Percentiles rank a stretch among this genome's conserved stretches.
phyloP scores from a whole-genome alignment of 2,329 filamentous ascomycete genomes.

The Colletotrichum truncatum region DNA sequence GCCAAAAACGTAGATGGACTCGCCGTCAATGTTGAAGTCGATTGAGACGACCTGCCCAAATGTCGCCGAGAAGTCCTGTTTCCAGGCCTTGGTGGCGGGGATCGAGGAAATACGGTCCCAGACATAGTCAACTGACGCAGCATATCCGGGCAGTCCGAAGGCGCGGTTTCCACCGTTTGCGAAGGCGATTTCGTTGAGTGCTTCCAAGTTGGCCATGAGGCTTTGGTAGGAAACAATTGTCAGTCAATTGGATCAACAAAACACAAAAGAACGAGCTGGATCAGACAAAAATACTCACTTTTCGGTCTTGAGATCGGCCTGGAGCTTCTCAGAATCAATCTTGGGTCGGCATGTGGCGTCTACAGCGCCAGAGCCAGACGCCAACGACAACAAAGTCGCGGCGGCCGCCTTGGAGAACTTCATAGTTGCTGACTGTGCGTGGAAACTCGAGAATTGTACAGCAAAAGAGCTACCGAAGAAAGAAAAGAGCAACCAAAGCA shows the following conservation, averaged over 20 bases:
- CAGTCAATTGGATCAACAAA: neutral
- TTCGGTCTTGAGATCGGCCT: constrained; percentile 29
- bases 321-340: constrained; percentile 29
- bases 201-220: constrained; percentile 54
- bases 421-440: constrained; percentile 12
- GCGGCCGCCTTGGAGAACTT: constrained; percentile 22
- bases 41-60: constrained; percentile 30
- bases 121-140: constrained; percentile 59
- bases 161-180: constrained; percentile 61
- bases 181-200: constrained; percentile 56
- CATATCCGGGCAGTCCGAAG: constrained; percentile 60
- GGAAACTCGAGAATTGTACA: neutral
- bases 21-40: constrained; percentile 33
- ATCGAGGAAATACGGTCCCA: constrained; percentile 53
- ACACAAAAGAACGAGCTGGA: no score
- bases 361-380: neutral
- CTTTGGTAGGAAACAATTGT: constrained; percentile 35
- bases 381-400: constrained; percentile 27
- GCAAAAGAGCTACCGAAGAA: no score
- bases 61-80: constrained; percentile 56
- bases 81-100: constrained; percentile 48
- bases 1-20: constrained; percentile 39
- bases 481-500: no score
- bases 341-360: constrained; percentile 30
- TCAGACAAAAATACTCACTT: no score